Percentiles rank a stretch among this genome's conserved stretches.
phyloP scores from a whole-genome alignment of 2,329 filamentous ascomycete species.

The Cadophora sp. region DNA sequence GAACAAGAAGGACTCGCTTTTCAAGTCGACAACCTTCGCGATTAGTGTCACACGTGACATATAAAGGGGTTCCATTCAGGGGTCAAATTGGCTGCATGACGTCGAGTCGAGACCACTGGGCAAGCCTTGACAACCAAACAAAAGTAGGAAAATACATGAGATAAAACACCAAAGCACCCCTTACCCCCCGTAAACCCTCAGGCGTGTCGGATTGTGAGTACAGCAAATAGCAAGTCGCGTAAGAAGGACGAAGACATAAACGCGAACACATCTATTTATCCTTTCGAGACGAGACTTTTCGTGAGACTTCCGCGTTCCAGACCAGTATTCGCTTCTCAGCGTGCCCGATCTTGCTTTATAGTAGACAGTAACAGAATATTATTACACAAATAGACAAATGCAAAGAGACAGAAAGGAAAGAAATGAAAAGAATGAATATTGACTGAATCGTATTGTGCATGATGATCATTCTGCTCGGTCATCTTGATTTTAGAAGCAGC shows the following conservation, averaged over 20 bases:
- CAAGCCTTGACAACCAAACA: background rate
- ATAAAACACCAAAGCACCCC: background rate
- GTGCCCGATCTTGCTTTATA: background rate
- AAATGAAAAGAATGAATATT: background rate
- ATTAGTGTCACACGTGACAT: background rate
- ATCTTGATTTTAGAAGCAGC: too few species aligned
- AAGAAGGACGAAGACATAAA: too few species aligned
- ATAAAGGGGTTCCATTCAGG: background rate
- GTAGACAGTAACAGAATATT: background rate
- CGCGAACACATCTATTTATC: too few species aligned
- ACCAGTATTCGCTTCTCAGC: background rate
- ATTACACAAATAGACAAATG: background rate
- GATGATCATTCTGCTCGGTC: background rate
- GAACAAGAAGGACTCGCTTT: too few species aligned
- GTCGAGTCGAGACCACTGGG: background rate
- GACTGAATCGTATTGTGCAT: background rate
- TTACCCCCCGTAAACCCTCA: background rate
- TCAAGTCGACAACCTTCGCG: too few species aligned
- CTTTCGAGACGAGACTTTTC: constrained; percentile 19
- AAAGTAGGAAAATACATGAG: background rate
- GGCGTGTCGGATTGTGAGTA: background rate
- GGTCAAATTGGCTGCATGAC: constrained; percentile 3
- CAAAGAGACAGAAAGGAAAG: background rate
- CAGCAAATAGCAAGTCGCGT: background rate
- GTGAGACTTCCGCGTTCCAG: constrained; percentile 29